Conservation (phyloP, 192 early-diverging fungal species). For the Podochytrium sp. region DNA sequence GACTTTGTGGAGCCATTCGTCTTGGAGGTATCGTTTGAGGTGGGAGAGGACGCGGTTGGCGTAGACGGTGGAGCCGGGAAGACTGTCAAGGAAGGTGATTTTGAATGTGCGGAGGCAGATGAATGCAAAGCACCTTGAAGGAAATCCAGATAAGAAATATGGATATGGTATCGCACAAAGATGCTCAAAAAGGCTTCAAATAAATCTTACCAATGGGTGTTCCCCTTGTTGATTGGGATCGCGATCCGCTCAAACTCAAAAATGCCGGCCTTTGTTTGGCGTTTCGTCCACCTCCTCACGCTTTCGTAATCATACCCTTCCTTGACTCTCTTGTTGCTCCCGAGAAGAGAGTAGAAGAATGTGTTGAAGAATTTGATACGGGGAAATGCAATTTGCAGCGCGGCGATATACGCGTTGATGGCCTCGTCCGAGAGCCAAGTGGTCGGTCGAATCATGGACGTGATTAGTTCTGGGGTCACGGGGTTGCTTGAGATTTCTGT, state of each 20-base stretch:
- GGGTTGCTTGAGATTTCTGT: conserved; percentile 33
- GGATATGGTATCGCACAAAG: neutral
- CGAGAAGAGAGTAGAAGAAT: conserved; percentile 36
- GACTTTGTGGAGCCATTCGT: conserved; percentile 31
- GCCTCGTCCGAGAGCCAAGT: conserved; percentile 39
- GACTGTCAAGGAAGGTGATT: conserved; percentile 31
- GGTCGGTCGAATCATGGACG: neutral
- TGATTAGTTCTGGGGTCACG: conserved; percentile 10
- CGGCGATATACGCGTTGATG: conserved; percentile 36
- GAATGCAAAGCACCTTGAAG: conserved; percentile 26
- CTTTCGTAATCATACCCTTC: conserved; percentile 26
- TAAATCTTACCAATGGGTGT: conserved; percentile 41
- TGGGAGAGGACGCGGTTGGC: neutral
- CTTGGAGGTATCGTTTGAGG: conserved; percentile 23
- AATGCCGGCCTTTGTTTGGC: conserved; percentile 13
- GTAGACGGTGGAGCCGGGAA: conserved; percentile 5
- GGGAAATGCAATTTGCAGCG: conserved; percentile 14
- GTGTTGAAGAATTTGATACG: conserved; percentile 35
- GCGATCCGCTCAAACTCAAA: conserved; percentile 30
- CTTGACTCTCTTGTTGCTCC: neutral
- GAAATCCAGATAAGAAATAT: neutral
- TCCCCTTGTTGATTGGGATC: conserved; percentile 41
- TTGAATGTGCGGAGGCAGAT: conserved; percentile 7
- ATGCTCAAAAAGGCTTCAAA: neutral
- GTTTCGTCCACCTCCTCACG: conserved; percentile 36